phyloP scores from a whole-genome alignment of 2,329 filamentous ascomycete genomes.

The Magnaporthiopsis rhizophila region DNA sequence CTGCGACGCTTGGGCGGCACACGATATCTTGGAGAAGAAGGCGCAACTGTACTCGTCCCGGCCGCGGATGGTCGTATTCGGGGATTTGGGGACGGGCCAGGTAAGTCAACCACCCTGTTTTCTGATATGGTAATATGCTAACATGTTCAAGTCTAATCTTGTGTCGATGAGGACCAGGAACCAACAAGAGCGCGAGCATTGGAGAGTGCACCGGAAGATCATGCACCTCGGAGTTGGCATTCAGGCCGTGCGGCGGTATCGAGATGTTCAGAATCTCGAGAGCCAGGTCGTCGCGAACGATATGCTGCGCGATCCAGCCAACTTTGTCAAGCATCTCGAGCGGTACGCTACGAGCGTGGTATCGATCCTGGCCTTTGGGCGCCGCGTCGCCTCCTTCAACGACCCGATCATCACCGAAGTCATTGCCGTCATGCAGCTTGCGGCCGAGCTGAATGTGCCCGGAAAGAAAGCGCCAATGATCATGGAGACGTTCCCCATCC shows the following conservation, averaged over 20 bases:
- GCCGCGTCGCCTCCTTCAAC: constrained; percentile 38
- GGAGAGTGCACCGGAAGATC: constrained; percentile 38
- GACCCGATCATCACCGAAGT: constrained; percentile 53
- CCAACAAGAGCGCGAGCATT: constrained; percentile 30
- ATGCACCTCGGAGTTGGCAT: constrained; percentile 44
- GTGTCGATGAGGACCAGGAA: constrained; percentile 35
- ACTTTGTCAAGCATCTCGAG: constrained; percentile 46
- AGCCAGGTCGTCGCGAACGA: constrained; percentile 46
- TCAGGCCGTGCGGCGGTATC: constrained; percentile 46
- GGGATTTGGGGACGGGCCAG: constrained; percentile 36
- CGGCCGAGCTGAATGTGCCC: constrained; percentile 45
- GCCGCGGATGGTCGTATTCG: constrained; percentile 40
- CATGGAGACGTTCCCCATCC: constrained; percentile 45
- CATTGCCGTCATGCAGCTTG: constrained; percentile 49
- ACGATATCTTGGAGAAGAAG: constrained; percentile 46
- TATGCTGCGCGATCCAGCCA: constrained; percentile 32
- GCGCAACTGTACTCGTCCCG: constrained; percentile 42
- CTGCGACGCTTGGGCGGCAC: constrained; percentile 40
- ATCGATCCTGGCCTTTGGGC: constrained; percentile 48
- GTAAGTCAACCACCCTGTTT: too few species aligned
- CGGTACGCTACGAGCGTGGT: constrained; percentile 45
- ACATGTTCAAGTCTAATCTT: constrained; percentile 22
- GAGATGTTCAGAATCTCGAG: constrained; percentile 49
- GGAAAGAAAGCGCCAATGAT: constrained; percentile 48
- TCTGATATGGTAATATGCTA: too few species aligned